Conservation (phyloP, 345 rosid genomes). For the Trapa bicornis region DNA sequence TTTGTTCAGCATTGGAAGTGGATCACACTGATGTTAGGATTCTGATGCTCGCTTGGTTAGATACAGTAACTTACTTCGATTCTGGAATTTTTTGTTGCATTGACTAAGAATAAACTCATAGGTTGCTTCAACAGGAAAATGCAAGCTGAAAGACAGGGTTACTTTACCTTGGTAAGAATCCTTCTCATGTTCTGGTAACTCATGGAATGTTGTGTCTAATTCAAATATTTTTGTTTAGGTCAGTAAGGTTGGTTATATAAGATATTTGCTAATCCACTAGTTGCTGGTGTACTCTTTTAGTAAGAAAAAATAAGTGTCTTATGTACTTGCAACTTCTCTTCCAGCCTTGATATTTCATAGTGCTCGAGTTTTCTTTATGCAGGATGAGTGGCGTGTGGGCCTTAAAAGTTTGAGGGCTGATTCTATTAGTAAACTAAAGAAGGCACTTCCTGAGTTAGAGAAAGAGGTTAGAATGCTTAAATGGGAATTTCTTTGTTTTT, state of each 20-base stretch:
- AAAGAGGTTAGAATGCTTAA: constrained; percentile 48
- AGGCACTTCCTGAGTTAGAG: constrained; percentile 67
- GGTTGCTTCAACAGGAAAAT: constrained; percentile 54
- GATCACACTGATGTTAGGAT: constrained; percentile 85
- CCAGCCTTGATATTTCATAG: not conserved
- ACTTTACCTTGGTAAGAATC: constrained; percentile 70
- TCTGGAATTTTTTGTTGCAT: not conserved
- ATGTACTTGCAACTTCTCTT: not conserved
- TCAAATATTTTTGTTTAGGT: not conserved
- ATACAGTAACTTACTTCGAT: constrained; percentile 4
- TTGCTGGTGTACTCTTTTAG: not conserved
- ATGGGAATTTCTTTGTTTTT: not conserved
- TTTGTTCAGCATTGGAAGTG: constrained; percentile 80
- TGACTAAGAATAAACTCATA: constrained; percentile 9
- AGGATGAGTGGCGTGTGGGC: constrained; percentile 95
- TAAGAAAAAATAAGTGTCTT: not conserved
- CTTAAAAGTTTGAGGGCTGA: constrained; percentile 59
- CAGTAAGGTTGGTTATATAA: not conserved
- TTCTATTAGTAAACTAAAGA: constrained; percentile 52
- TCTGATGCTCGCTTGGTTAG: constrained; percentile 98
- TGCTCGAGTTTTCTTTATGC: constrained; percentile 3
- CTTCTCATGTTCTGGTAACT: not conserved
- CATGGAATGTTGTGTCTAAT: not conserved
- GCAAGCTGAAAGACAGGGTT: constrained; percentile 94
- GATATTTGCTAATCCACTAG: not conserved